These are phyloP conservation scores for Leucosporidium yakuticum DNA, from an alignment of 768 basidiomycete genomes.

Conservation along the genomic window DNA sequence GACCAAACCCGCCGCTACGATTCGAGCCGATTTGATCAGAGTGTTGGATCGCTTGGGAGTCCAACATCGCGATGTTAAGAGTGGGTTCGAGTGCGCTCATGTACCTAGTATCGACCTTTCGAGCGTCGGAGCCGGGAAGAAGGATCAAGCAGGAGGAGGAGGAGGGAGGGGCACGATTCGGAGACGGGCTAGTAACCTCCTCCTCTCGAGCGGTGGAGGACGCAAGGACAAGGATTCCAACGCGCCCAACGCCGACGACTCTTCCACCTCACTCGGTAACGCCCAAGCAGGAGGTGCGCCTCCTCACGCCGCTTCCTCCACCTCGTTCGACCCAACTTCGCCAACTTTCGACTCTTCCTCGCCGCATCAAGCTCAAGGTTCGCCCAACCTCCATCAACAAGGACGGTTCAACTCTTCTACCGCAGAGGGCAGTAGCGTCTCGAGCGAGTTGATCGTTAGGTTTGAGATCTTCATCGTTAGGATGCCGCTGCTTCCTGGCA, in stretches of 20 bases:
- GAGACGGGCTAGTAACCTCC: constrained; percentile 26
- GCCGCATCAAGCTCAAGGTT: constrained; percentile 44
- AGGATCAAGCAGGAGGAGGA: constrained; percentile 3
- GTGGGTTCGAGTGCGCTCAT: constrained; percentile 94
- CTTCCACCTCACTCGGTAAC: constrained; percentile 16
- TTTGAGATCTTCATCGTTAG: constrained; percentile 98
- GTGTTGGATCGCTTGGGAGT: constrained; percentile 94
- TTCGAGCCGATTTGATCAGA: constrained; percentile 75
- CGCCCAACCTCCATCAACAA: constrained; percentile 74
- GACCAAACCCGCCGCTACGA: constrained; percentile 70
- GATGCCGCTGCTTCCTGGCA: constrained; percentile 66
- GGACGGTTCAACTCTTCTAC: constrained; percentile 53
- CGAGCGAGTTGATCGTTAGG: constrained; percentile 68
- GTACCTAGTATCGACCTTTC: constrained; percentile 86
- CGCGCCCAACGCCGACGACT: constrained; percentile 12
- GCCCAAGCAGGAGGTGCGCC: not conserved
- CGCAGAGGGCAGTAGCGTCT: constrained; percentile 34
- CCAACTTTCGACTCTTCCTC: constrained; percentile 10
- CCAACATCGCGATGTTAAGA: constrained; percentile 80
- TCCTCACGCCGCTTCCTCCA: constrained; percentile 16
- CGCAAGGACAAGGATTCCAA: constrained; percentile 14
- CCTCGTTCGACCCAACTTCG: constrained; percentile 31
- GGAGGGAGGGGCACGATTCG: constrained; percentile 16
- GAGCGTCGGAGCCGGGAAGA: constrained; percentile 49
- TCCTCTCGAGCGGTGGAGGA: constrained; percentile 1